Base-by-base conservation (phyloP, 495 filamentous ascomycete genomes). In the Tuber indicum region DNA sequence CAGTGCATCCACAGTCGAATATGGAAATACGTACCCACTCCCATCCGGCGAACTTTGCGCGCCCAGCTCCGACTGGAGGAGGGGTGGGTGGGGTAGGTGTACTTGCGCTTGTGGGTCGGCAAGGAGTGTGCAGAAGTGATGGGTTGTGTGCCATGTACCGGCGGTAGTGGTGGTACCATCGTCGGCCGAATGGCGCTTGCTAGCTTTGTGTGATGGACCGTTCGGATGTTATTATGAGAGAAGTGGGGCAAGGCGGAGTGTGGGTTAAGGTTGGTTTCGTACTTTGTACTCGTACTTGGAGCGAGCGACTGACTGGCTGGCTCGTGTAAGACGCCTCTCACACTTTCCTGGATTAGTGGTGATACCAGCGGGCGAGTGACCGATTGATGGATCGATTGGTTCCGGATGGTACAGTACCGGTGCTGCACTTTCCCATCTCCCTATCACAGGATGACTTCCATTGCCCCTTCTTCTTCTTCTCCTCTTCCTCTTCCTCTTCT, bases 401-500 rank as follows among this genome's bases (percentile, higher is more conserved):
- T 32, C 58, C 58, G n/a, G n/a, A 16, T 14, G 12, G 58, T 17
- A 66, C 26, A 32, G 26, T 66, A 66, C 14, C 58, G 58, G 58
- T 66, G 26, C 58, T 26, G 58, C 26, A 66, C 58, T 66, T 66
- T 66, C 26, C 26, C 58, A 32, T 66, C 26, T 32, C n/a, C 12
- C 26, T 14, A 66, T 66, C n/a, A 66, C n/a, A 66, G 26, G 58
- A 32, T 66, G 58, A n/a, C n/a, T 66, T 66, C 58, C 58, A 66
- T 32, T 66, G n/a, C 58, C 58, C n/a, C 52, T 58, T 26, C 47
- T 23, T 6, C 46, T 47, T 5, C 46, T 23, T 23, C 47, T 23
- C 7, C 19, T 7, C 47, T 8, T 49, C 19, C 19, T 23, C 12
- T 32, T n/a, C n/a, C n/a, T 32, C 58, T 66, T 66, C 58, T 8